phyloP scores from a whole-genome alignment of 2,329 filamentous ascomycete species.

The Penicillium italicum region DNA sequence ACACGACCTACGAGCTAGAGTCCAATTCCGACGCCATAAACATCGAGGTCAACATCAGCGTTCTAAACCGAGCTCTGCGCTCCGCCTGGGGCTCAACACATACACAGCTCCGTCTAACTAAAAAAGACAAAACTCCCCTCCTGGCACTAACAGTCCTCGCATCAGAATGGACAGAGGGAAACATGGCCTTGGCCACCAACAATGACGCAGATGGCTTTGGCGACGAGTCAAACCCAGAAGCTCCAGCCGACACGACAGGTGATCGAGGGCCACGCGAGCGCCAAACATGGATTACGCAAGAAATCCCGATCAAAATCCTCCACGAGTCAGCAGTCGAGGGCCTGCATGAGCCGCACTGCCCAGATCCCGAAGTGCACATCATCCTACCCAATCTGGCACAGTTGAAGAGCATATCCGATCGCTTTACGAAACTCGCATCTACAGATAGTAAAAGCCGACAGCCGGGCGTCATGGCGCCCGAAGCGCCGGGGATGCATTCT shows the following conservation, averaged over 20 bases:
- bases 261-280: conserved; percentile 61
- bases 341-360: conserved; percentile 87
- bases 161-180: conserved; percentile 38
- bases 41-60: conserved; percentile 85
- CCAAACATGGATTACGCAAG: conserved; percentile 90
- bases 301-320: conserved; percentile 90
- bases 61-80: conserved; percentile 84
- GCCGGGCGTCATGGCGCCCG: conserved; percentile 14
- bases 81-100: conserved; percentile 79
- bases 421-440: conserved; percentile 80
- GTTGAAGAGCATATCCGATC: conserved; percentile 88
- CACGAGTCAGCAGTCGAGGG: conserved; percentile 78
- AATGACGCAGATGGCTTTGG: conserved; percentile 20
- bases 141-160: conserved; percentile 87
- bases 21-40: conserved; percentile 94
- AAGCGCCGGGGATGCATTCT: conserved; percentile 28
- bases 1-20: conserved; percentile 70
- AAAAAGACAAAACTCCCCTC: conserved; percentile 82
- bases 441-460: conserved; percentile 27
- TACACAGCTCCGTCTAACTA: conserved; percentile 83
- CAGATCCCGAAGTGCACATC: conserved; percentile 92
- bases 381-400: conserved; percentile 81
- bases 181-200: conserved; percentile 56
- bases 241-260: conserved; percentile 33
- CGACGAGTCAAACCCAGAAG: conserved; percentile 45